phyloP scores from a whole-genome alignment of 148 eudicot genomes.

The Rhododendron molle region DNA sequence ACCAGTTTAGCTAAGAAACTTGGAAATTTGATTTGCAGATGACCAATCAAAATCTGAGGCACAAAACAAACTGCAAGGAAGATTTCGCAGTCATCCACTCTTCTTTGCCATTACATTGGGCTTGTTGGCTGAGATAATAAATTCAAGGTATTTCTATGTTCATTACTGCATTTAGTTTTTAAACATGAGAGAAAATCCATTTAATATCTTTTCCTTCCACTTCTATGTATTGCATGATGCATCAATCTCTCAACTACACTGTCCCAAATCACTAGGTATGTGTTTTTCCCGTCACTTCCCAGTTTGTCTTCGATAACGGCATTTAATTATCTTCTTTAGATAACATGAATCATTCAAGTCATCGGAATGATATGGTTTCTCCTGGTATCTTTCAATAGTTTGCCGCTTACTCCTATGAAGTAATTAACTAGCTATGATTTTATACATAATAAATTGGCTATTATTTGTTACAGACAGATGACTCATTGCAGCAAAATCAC shows the following conservation, averaged over 20 bases:
- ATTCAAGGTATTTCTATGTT: constrained; percentile 67
- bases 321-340: too few relatives aligned
- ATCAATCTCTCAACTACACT: neutral
- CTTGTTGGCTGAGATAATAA: constrained; percentile 83
- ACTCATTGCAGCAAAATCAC: neutral
- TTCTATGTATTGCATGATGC: neutral
- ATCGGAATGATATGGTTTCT: too few relatives aligned
- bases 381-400: too few relatives aligned
- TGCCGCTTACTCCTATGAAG: too few relatives aligned
- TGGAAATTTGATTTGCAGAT: constrained; percentile 33
- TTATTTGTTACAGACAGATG: too few relatives aligned
- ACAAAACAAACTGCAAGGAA: constrained; percentile 36
- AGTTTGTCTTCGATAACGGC: neutral
- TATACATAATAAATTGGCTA: too few relatives aligned
- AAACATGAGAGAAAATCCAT: neutral
- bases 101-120: constrained; percentile 95
- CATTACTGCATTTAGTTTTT: constrained; percentile 1
- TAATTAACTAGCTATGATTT: too few relatives aligned
- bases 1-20: neutral
- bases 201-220: neutral
- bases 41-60: constrained; percentile 32
- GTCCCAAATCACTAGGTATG: neutral
- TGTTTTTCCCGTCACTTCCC: neutral
- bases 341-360: too few relatives aligned
- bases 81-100: constrained; percentile 71